Evolutionary conservation across 805 yeast genomes (phyloP), one percentile per base, ranked within the genome.

Genomic region (Torulaspora delbrueckii): DNA sequence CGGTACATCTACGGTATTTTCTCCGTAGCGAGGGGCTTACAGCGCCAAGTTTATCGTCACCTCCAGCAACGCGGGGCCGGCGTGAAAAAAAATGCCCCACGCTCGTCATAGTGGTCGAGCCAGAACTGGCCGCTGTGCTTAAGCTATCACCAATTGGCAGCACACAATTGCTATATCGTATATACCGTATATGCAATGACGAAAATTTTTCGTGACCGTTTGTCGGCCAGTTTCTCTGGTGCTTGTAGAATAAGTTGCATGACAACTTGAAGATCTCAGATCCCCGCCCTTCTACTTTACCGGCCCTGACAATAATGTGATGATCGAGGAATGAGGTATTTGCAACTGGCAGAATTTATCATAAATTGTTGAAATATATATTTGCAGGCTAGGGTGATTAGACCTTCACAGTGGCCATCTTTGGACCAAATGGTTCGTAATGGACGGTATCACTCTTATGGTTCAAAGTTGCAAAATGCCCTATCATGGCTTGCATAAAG

Each of bases 381-480:
- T 19, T 19, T 19, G 3, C 22, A 19, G 6, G 22, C 22, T 19
- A 19, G 22, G 1, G 5, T 19, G 22, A 19, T 41, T 37, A 55
- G 22, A 48, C 59, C 8, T 50, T 47, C 9, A 60, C 46, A 10
- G 63, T 60, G n/a, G 60, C 43, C 68, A 63, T 63, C 48, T 63
- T 63, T 42, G 66, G 66, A 39, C 68, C 68, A 31, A 63, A 63
- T 27, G 64, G 64, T 43, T 63, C 68, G 46, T 63, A 63, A 40
- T 63, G 68, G 28, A 63, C 46, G 39, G 42, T 36, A 26, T 57
- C 58, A n/a, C 51, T 54, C n/a, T 50, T 43, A 34, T 57, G 61
- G 22, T 54, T 55, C 9, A 62, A 37, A 2, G 41, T 36, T 19
- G 46, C 52, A 25, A 62, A 52, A 19, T 53, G 49, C 3, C 36